Evolutionary conservation across 768 basidiomycete genomes (phyloP).

Genomic region (Multifurca ochricompacta): DNA sequence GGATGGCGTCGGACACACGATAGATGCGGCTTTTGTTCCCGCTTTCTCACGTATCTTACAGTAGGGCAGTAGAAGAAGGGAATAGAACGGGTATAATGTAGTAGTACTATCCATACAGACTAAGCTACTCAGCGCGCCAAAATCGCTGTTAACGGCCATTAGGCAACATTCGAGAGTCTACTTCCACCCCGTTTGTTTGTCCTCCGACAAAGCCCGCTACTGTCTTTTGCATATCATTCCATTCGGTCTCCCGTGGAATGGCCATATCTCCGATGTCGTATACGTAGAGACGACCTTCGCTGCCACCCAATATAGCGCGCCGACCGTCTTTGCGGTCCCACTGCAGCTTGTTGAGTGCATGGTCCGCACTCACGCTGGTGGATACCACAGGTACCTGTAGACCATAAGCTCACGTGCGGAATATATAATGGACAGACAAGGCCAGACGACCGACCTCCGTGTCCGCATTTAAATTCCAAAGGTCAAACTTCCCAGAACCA

Average conservation of each 20-base stretch:
- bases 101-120: constrained; percentile 1
- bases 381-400: constrained; percentile 85
- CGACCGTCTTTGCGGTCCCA: constrained; percentile 95
- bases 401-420: not conserved
- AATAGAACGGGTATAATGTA: constrained; percentile 9
- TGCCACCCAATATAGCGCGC: constrained; percentile 82
- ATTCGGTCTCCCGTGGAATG: constrained; percentile 83
- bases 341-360: constrained; percentile 89
- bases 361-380: constrained; percentile 66
- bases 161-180: constrained; percentile 28
- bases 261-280: constrained; percentile 94
- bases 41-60: not conserved
- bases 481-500: constrained; percentile 89
- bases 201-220: constrained; percentile 57
- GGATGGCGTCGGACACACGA: not conserved
- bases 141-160: constrained; percentile 28
- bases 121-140: not conserved
- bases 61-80: not conserved
- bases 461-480: constrained; percentile 97
- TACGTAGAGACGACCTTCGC: constrained; percentile 87
- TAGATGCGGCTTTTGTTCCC: not conserved
- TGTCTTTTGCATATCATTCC: constrained; percentile 88
- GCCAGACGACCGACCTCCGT: constrained; percentile 64
- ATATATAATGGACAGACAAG: too few species aligned
- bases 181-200: constrained; percentile 31